Conservation (phyloP, 2,329 filamentous ascomycete species). For the Eurotiales sp. region DNA sequence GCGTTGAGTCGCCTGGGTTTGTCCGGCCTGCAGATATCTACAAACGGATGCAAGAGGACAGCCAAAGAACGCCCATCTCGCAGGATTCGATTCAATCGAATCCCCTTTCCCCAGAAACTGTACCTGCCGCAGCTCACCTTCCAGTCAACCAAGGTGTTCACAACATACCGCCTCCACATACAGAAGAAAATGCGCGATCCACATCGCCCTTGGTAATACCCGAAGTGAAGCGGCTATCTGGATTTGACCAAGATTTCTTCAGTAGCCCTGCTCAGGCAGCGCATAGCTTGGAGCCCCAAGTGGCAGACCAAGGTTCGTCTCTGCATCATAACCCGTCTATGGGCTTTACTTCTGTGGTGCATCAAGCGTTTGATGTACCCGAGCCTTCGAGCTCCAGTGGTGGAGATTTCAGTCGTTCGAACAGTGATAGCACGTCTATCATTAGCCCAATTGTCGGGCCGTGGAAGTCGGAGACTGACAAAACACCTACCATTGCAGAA, state of each 20-base stretch:
- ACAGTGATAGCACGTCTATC: conserved; percentile 59
- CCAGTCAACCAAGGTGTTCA: not conserved
- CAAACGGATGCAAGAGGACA: conserved; percentile 65
- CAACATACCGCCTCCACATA: not conserved
- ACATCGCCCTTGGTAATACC: conserved; percentile 33
- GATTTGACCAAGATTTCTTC: conserved; percentile 30
- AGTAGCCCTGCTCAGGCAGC: conserved; percentile 10
- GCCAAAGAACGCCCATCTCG: conserved; percentile 45
- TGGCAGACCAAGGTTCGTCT: conserved; percentile 20
- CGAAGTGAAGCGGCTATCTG: conserved; percentile 41
- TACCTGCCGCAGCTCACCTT: too few relatives aligned
- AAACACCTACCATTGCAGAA: conserved; percentile 55
- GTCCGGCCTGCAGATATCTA: conserved; percentile 75
- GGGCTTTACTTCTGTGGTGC: conserved; percentile 58
- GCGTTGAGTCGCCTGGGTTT: conserved; percentile 52
- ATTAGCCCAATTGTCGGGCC: conserved; percentile 62
- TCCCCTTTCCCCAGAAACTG: not conserved
- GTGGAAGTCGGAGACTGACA: conserved; percentile 36
- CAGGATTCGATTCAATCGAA: not conserved
- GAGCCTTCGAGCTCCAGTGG: conserved; percentile 54
- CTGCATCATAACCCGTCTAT: conserved; percentile 53
- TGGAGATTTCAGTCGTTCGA: conserved; percentile 54
- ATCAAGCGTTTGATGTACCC: conserved; percentile 61
- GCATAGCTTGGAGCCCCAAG: conserved; percentile 13
- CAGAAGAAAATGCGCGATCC: conserved; percentile 4